Conservation (phyloP, 2,329 filamentous ascomycete genomes). For the Aaosphaeria arxii region DNA sequence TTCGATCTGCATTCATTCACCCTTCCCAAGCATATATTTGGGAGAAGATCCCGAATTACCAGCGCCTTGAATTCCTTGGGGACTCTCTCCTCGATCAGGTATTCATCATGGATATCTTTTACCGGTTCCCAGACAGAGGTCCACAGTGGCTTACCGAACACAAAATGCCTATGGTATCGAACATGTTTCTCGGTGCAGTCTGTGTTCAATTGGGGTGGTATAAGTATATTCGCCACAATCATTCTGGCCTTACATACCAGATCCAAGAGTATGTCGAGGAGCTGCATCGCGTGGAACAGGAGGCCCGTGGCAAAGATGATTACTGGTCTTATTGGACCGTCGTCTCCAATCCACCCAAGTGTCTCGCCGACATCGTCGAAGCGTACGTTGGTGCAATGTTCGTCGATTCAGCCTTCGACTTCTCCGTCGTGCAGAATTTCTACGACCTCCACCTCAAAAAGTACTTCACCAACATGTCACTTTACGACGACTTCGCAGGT, state of each 20-base stretch:
- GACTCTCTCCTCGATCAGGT: slow-evolving; percentile 86
- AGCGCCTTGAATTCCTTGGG: slow-evolving; percentile 87
- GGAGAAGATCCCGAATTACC: slow-evolving; percentile 81
- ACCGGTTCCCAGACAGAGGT: slow-evolving; percentile 71
- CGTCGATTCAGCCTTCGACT: slow-evolving; percentile 82
- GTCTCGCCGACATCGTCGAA: slow-evolving; percentile 83
- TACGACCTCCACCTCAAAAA: slow-evolving; percentile 71
- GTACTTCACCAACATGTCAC: slow-evolving; percentile 80
- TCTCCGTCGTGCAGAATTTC: slow-evolving; percentile 68
- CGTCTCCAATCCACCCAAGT: slow-evolving; percentile 66
- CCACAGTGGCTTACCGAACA: slow-evolving; percentile 98
- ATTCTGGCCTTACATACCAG: slow-evolving; percentile 49
- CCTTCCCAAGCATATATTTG: slow-evolving; percentile 74
- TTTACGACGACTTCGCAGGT: slow-evolving; percentile 85
- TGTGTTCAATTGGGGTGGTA: slow-evolving; percentile 78
- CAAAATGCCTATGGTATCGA: slow-evolving; percentile 99
- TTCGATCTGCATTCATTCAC: slow-evolving; percentile 84
- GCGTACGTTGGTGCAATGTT: slow-evolving; percentile 87
- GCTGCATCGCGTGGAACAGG: slow-evolving; percentile 53
- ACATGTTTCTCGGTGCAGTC: slow-evolving; percentile 84
- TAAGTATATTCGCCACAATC: slow-evolving; percentile 60
- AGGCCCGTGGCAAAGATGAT: slow-evolving; percentile 53
- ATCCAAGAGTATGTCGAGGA: slow-evolving; percentile 56
- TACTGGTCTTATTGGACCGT: slow-evolving; percentile 60
- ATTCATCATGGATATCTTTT: slow-evolving; percentile 79